Conservation (phyloP, 805 yeast species). For the Kazachstania kunashirensis region DNA sequence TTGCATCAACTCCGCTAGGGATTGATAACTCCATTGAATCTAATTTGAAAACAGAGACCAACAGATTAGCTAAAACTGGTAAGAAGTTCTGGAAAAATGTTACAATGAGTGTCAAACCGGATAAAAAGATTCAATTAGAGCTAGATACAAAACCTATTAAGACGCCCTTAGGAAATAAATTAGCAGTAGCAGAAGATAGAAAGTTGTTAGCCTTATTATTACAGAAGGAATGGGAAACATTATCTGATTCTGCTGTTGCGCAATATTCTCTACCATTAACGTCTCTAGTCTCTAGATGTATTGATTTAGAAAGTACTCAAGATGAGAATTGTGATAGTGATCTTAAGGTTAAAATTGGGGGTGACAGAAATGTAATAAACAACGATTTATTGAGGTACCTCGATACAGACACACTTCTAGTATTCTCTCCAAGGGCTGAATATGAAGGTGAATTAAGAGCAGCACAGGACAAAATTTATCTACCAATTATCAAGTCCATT, state of each 20-base stretch:
- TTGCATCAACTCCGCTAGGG: slow-evolving; percentile 22
- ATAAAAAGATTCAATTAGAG: slow-evolving; percentile 40
- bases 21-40: slow-evolving; percentile 37
- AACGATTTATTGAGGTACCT: slow-evolving; percentile 63
- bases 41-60: slow-evolving; percentile 51
- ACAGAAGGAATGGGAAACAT: slow-evolving; percentile 78
- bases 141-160: slow-evolving; percentile 68
- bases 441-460: slow-evolving; percentile 73
- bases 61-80: slow-evolving; percentile 57
- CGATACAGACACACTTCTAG: slow-evolving; percentile 89
- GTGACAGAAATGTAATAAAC: slow-evolving; percentile 43
- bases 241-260: slow-evolving; percentile 58
- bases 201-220: slow-evolving; percentile 61
- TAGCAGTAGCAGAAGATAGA: slow-evolving; percentile 53
- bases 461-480: slow-evolving; percentile 69
- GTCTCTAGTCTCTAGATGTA: slow-evolving; percentile 74
- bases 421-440: slow-evolving; percentile 71
- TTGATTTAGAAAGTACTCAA: slow-evolving; percentile 51
- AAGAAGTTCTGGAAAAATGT: slow-evolving; percentile 79
- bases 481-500: slow-evolving; percentile 62
- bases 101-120: slow-evolving; percentile 25
- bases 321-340: slow-evolving; percentile 31
- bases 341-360: slow-evolving; percentile 52
- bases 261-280: slow-evolving; percentile 73
- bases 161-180: slow-evolving; percentile 72